Percentiles rank a stretch among this genome's conserved stretches.
phyloP scores from a whole-genome alignment of 1,284 basidiomycete species.

The Sporisorium sorghi region DNA sequence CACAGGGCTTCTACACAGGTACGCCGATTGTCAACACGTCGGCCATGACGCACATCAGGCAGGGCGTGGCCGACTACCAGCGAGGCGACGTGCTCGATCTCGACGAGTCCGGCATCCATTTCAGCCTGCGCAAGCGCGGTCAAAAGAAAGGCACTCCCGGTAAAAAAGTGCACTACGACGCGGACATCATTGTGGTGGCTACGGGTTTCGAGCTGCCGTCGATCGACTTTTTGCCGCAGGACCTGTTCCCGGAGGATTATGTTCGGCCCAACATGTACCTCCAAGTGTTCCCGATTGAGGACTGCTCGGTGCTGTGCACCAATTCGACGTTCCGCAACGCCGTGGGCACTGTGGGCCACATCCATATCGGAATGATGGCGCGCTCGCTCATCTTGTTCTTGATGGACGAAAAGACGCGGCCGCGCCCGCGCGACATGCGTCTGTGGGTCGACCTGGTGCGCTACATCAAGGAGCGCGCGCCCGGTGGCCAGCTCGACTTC shows the following conservation, averaged over 20 bases:
- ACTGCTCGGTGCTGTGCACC: slow-evolving; percentile 75
- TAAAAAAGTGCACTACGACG: slow-evolving; percentile 70
- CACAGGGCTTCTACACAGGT: slow-evolving; percentile 60
- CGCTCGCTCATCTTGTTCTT: slow-evolving; percentile 76
- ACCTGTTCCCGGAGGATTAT: slow-evolving; percentile 76
- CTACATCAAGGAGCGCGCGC: slow-evolving; percentile 75
- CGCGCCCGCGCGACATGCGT: slow-evolving; percentile 75
- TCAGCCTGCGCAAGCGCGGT: slow-evolving; percentile 67
- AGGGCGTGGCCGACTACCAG: slow-evolving; percentile 73
- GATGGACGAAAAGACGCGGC: slow-evolving; percentile 74
- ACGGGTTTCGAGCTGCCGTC: slow-evolving; percentile 76
- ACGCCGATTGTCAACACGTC: slow-evolving; percentile 74
- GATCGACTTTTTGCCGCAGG: slow-evolving; percentile 74
- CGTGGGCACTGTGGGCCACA: slow-evolving; percentile 59
- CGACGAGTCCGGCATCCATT: slow-evolving; percentile 71
- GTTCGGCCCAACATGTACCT: slow-evolving; percentile 74
- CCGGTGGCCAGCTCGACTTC: slow-evolving; percentile 75
- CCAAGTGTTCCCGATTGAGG: slow-evolving; percentile 76
- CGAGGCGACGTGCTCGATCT: slow-evolving; percentile 74
- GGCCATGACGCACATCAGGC: slow-evolving; percentile 74
- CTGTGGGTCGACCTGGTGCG: slow-evolving; percentile 76
- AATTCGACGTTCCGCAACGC: slow-evolving; percentile 74
- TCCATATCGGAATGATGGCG: slow-evolving; percentile 71
- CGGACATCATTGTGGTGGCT: slow-evolving; percentile 76
- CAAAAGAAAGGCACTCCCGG: slow-evolving; percentile 68